Conservation (phyloP, 2,329 filamentous ascomycete genomes). For the Beauveria asiatica region DNA sequence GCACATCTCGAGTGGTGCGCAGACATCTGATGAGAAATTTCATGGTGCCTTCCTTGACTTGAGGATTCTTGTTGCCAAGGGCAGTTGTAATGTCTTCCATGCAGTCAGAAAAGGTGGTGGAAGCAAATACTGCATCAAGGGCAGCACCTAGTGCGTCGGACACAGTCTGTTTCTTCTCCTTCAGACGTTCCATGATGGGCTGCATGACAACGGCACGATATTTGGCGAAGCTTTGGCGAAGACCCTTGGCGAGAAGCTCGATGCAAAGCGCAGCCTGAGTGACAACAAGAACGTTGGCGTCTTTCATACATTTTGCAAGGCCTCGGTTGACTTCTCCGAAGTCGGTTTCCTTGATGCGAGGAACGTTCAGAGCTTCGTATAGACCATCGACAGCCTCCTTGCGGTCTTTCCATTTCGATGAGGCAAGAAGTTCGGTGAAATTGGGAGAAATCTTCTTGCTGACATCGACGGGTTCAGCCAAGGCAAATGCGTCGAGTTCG, state of each 20-base stretch:
- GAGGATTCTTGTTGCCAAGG: slow-evolving; percentile 89
- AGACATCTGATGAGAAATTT: slow-evolving; percentile 88
- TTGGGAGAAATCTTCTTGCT: slow-evolving; percentile 71
- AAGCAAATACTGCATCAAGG: slow-evolving; percentile 59
- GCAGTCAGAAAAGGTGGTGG: slow-evolving; percentile 71
- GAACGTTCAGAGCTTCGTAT: slow-evolving; percentile 68
- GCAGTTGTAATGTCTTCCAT: slow-evolving; percentile 85
- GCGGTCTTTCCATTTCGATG: slow-evolving; percentile 96
- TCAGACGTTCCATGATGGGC: slow-evolving; percentile 88
- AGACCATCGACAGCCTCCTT: slow-evolving; percentile 89
- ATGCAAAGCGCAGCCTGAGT: slow-evolving; percentile 90
- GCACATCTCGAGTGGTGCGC: slow-evolving; percentile 73
- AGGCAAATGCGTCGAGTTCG: slow-evolving; percentile 73
- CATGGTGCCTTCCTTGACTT: slow-evolving; percentile 92
- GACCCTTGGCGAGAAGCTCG: slow-evolving; percentile 76
- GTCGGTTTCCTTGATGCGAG: slow-evolving; percentile 82
- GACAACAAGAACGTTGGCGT: slow-evolving; percentile 92
- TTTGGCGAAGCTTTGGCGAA: slow-evolving; percentile 69
- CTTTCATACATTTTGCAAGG: slow-evolving; percentile 96
- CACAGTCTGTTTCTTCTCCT: slow-evolving; percentile 91
- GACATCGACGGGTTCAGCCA: slow-evolving; percentile 83
- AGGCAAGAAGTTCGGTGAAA: slow-evolving; percentile 75
- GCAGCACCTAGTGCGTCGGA: slow-evolving; percentile 81
- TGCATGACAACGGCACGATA: slow-evolving; percentile 74
- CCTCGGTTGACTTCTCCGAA: slow-evolving; percentile 77